Conservation (phyloP, 176 grass and related monocot species). For the Triticum timopheevii region DNA sequence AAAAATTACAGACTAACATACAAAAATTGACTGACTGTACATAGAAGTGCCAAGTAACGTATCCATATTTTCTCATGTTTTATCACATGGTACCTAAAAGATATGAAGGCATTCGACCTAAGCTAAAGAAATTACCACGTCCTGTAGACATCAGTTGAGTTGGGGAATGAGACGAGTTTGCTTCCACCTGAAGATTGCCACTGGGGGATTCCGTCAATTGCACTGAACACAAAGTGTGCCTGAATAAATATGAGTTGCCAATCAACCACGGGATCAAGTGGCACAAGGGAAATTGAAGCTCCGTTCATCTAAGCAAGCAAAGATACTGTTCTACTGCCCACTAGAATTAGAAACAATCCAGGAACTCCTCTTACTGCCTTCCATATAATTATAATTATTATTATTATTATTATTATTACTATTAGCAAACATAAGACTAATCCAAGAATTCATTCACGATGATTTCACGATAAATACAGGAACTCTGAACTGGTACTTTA, state of each 20-base stretch:
- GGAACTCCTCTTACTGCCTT: background rate
- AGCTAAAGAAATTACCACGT: conserved; percentile 40
- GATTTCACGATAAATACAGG: background rate
- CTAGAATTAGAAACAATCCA: background rate
- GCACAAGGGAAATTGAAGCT: background rate
- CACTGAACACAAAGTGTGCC: conserved; percentile 35
- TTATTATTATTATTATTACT: too few species aligned
- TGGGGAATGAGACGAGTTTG: conserved; percentile 21
- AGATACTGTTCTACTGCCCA: background rate
- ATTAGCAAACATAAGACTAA: background rate
- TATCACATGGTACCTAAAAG: conserved; percentile 4
- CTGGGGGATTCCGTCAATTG: conserved; percentile 40
- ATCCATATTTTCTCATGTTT: background rate
- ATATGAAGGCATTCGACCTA: background rate
- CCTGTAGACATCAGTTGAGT: conserved; percentile 27
- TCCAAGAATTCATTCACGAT: background rate
- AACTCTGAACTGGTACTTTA: background rate
- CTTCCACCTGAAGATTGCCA: conserved; percentile 42
- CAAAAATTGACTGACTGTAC: background rate
- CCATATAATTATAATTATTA: background rate
- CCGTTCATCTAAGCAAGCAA: background rate
- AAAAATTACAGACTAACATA: background rate
- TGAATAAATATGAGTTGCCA: conserved; percentile 14
- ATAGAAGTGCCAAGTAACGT: conserved; percentile 12
- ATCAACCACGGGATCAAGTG: background rate